Base-by-base conservation (phyloP, 176 grass and related monocot genomes). In the Puccinellia tenuiflora region DNA sequence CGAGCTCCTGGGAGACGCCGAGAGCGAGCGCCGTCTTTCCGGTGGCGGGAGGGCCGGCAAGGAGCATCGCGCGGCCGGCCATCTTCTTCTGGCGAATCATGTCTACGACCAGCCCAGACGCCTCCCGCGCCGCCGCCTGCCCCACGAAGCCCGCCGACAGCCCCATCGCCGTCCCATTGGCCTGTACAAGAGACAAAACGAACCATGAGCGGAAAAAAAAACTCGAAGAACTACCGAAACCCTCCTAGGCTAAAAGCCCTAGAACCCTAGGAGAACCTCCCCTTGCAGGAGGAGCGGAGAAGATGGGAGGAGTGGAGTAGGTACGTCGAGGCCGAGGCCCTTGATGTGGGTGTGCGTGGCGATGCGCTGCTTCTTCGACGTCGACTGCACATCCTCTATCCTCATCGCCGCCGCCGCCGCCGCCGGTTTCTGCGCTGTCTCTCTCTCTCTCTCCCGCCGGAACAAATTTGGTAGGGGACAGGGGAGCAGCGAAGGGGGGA, bases 61-160 rank as follows among this genome's bases (percentile, higher is more conserved):
- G 81, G 12, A 99, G 91, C 77, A 96, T 63, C 16, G 96, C 93
- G 26, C 93, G 77, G 48, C 96, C 96, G 16, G 93, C 93, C 96
- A 99, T 99, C 68, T 99, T 96, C 89, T 96, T 96, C 85, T 88
- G 89, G 47, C 93, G 90, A 51, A 99, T 90, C 96, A 99, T 99
- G 69, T 99, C 96, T 37, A 92, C 91, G 18, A 87, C 69, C 66
- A 99, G 77, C 21, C 93, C 96, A 16, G 62, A 12, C 21, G 77
- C 93, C 88, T 98, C 93, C 78, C 93, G 82, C 73, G 96, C 93
- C 52, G 75, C 63, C 83, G 84, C 87, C 89, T 99, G 96, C 57
- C 91, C 94, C 6, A 96, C 96, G 78, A 98, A 95, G 42, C 96
- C 96, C n/a, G 89, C 77, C 31, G 89, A 68, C 88, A 98, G n/a